Conservation (phyloP, 345 rosid genomes). For the Populus euphratica region DNA sequence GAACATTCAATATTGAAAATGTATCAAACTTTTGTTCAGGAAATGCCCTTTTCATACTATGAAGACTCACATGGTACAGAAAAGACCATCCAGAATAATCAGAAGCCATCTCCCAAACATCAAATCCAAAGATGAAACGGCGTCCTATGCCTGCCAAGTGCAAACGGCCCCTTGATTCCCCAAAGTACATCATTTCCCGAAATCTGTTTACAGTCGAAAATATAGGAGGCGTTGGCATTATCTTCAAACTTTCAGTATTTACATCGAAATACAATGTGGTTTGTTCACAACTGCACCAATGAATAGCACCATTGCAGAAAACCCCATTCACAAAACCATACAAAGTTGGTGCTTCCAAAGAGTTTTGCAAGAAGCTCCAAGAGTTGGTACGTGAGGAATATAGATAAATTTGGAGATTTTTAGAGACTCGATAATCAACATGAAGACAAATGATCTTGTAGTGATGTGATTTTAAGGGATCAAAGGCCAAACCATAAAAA, state of each 20-base stretch:
- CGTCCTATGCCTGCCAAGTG: not conserved
- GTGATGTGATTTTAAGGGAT: not conserved
- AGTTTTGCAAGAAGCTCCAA: not conserved
- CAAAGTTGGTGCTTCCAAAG: too few relatives aligned
- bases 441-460: not conserved
- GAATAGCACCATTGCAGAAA: not conserved
- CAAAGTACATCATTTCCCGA: not conserved
- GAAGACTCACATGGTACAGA: not conserved
- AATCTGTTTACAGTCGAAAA: not conserved
- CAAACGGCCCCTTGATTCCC: constrained; percentile 2
- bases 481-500: not conserved
- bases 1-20: not conserved
- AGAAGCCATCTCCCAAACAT: not conserved
- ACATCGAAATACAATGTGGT: not conserved
- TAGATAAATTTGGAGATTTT: not conserved
- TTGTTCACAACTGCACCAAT: not conserved
- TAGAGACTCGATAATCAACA: too few relatives aligned
- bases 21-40: not conserved
- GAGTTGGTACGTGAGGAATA: not conserved
- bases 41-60: not conserved
- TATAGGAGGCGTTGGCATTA: not conserved
- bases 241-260: not conserved
- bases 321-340: not conserved
- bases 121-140: not conserved
- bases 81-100: not conserved